Base-by-base conservation (phyloP, 495 filamentous ascomycete species). In the Aspergillus taichungensis region DNA sequence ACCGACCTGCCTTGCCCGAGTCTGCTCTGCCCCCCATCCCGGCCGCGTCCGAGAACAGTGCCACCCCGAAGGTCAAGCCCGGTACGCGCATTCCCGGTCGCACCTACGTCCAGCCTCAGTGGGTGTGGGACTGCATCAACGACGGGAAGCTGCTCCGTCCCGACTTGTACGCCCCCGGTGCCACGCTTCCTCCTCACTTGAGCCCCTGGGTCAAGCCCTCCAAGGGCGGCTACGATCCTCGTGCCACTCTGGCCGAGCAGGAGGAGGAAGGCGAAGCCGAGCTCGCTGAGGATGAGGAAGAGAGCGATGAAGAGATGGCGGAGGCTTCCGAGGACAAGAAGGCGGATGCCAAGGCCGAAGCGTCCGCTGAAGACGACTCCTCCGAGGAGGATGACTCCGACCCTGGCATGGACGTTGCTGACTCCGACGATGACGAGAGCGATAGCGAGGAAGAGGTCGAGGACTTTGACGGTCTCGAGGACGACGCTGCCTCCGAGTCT, bases 81-180 rank as follows among this genome's bases (percentile, higher is more conserved):
- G 50, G 71, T 56, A 76, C 78, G 46, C 77, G 90, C 30, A 81
- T 96, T 47, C 89, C 90, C 6, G 90, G 89, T 18, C 73, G 92
- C 38, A 89, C 82, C 37, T 97, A 97, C 53, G 64, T 98, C 39
- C 92, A 98, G 67, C 92, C 92, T 13, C 92, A 98, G 60, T 98
- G 94, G 88, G 78, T 98, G 10, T 98, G 92, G 92, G 92, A 98
- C 51, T 87, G 85, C 57, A 68, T 96, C 53, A 98, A 98, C 63
- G 81, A 85, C 24, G 87, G 87, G 34, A 86, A 87, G 62, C 67
- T 98, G 32, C 83, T 96, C 50, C 75, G 85, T 32, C 82, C 90
- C 9, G 88, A 95, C 60, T 70, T 92, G 2, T 98, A 98, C 51
- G 87, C 80, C 3, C 90, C 94, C 4, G 94, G 92, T 13, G 84